Evolutionary conservation across 352 stramenopile genomes (phyloP).

Genomic region (Pythium coloratum): DNA sequence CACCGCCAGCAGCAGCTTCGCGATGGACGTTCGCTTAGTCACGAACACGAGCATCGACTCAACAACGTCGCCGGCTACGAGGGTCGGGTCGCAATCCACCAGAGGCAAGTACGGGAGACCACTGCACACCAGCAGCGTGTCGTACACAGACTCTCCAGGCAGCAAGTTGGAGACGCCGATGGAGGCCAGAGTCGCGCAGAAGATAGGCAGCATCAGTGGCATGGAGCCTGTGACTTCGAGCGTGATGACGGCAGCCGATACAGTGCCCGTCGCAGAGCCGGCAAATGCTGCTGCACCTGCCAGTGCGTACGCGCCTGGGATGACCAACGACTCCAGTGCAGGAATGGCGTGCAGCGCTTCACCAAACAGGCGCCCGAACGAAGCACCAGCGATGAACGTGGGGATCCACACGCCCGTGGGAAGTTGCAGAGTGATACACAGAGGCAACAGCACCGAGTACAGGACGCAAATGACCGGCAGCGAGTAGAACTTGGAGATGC

Average conservation of each 20-base stretch:
- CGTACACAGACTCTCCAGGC: conserved; percentile 79
- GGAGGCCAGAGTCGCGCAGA: conserved; percentile 65
- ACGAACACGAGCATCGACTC: conserved; percentile 73
- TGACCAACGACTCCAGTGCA: conserved; percentile 21
- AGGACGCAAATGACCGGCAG: conserved; percentile 46
- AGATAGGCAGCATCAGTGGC: conserved; percentile 79
- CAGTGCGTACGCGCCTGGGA: conserved; percentile 77
- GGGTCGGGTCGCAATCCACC: conserved; percentile 64
- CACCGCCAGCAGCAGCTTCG: conserved; percentile 69
- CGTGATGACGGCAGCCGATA: conserved; percentile 86
- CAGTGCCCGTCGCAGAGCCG: conserved; percentile 64
- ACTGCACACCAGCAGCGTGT: conserved; percentile 74
- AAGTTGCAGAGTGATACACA: conserved; percentile 82
- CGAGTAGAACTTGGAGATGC: conserved; percentile 71
- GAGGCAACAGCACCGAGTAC: conserved; percentile 64
- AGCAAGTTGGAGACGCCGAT: conserved; percentile 68
- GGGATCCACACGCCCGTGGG: conserved; percentile 85
- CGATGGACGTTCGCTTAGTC: conserved; percentile 67
- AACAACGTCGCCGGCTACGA: conserved; percentile 66
- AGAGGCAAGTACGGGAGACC: conserved; percentile 85
- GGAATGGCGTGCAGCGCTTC: conserved; percentile 39
- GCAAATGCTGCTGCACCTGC: conserved; percentile 76
- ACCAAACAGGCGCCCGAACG: conserved; percentile 78
- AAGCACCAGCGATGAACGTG: conserved; percentile 82
- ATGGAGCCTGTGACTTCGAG: conserved; percentile 86